Conservation (phyloP, 2,329 filamentous ascomycete genomes). For the Lizonia empirigonia region DNA sequence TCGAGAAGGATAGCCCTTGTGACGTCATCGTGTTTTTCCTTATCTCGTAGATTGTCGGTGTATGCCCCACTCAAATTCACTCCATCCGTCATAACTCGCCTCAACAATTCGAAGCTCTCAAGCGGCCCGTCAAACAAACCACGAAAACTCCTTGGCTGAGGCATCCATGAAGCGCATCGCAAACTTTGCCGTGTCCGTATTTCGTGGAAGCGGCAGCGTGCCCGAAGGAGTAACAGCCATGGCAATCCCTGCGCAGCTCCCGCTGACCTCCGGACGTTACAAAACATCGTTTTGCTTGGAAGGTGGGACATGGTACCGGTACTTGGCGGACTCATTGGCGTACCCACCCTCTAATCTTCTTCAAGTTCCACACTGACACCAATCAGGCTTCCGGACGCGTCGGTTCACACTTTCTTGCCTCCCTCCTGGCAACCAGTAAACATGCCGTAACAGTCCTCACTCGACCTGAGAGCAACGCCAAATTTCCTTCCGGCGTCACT, state of each 20-base stretch:
- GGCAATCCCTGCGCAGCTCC: neutral
- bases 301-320: neutral
- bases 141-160: conserved; percentile 17
- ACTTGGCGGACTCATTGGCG: conserved; percentile 39
- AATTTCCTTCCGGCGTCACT: conserved; percentile 47
- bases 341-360: conserved; percentile 20
- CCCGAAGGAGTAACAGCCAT: neutral
- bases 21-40: conserved; percentile 12
- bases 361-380: neutral
- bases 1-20: too few relatives aligned
- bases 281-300: neutral
- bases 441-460: conserved; percentile 48
- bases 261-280: neutral
- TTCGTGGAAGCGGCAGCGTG: conserved; percentile 2
- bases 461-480: conserved; percentile 50
- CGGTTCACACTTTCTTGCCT: conserved; percentile 45
- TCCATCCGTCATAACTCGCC: conserved; percentile 9
- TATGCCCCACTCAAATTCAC: conserved; percentile 1
- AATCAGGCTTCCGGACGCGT: conserved; percentile 44
- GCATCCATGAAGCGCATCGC: conserved; percentile 13
- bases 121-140: conserved; percentile 12
- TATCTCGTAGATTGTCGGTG: conserved; percentile 7
- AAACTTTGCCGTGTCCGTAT: conserved; percentile 5
- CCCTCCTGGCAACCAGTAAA: conserved; percentile 40
- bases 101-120: conserved; percentile 8